Conservation (phyloP, 129 eudicot species). For the Heracleum sosnowskyi region DNA sequence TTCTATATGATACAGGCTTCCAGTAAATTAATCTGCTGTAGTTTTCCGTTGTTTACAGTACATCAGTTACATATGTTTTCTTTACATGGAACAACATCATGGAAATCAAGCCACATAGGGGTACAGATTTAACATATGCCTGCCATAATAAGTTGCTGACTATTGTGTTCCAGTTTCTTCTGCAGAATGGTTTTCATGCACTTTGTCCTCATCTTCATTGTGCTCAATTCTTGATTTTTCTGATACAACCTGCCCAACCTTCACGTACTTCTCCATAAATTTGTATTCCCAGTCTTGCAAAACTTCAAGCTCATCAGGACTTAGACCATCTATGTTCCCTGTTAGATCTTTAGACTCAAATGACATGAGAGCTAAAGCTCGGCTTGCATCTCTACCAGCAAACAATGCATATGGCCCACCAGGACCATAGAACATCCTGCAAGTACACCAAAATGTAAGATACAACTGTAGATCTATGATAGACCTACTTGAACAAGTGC, state of each 20-base stretch:
- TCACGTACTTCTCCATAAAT: slow-evolving; percentile 84
- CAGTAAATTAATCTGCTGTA: not conserved
- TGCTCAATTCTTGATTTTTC: slow-evolving; percentile 10
- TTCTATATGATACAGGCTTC: not conserved
- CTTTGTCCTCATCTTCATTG: not conserved
- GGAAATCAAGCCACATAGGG: not conserved
- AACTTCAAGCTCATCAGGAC: slow-evolving; percentile 65
- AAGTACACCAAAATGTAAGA: not conserved
- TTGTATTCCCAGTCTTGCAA: slow-evolving; percentile 91
- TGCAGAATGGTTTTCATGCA: not conserved
- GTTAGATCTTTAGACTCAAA: slow-evolving; percentile 77
- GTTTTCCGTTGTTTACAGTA: not conserved
- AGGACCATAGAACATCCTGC: slow-evolving; percentile 92
- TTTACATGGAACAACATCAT: not conserved
- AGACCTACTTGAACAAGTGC: not conserved
- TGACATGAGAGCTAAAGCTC: slow-evolving; percentile 86
- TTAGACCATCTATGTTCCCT: slow-evolving; percentile 61
- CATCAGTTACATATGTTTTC: not conserved
- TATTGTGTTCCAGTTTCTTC: not conserved
- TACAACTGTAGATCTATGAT: not conserved
- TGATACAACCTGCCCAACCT: slow-evolving; percentile 61
- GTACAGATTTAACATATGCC: not conserved
- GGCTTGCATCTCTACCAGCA: slow-evolving; percentile 87
- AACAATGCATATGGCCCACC: slow-evolving; percentile 88
- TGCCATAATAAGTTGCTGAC: not conserved